Evolutionary conservation across 2,329 filamentous ascomycete species (phyloP), one percentile per base, ranked within the genome.

Genomic region (Stemphylium vesicarium): DNA sequence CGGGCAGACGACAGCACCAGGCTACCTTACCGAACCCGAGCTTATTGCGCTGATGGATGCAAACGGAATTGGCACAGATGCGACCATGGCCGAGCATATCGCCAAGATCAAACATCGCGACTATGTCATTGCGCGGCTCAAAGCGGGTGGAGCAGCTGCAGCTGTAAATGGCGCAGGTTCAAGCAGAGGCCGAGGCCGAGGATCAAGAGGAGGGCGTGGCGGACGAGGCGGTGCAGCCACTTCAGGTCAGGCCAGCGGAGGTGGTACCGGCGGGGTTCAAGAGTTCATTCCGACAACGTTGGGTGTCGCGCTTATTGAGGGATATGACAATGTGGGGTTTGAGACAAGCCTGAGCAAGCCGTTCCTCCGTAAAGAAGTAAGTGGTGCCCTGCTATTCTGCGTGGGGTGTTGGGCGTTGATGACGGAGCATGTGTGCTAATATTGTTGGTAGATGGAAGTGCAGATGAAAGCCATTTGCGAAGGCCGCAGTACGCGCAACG

Each of bases 1-100:
- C 66, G 94, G 95, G n/a, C 90, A 96, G 75, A 99, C 95, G 0
- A 85, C 84, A 1, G 82, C 93, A 11, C 95, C 95, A 0, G 85
- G 84, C 18, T 97, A 96, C 72, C 82, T 99, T 26, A 98, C 95
- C 0, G 95, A 99, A 73, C 93, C 95, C 0, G 95, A 99, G 72
- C 82, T 99, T 22, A 96, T 99, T 71, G 90, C 89, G 3, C 84
- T 99, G 10, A 99, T 99, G 95, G 95, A 99, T 78, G 93, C 92
- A 39, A 99, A 99, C 72, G 95, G 95, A 2, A 99, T 99, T 61
- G 95, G 95, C 11, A 99, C 95, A 9, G 95, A 99, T 78, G 95
- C 95, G 6, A 99, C 95, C 1, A 99, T 99, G 95, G 95, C 95
- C 0, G 95, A 99, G 68, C 95, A 99, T 72, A 99, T 99, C 68